Evolutionary conservation across 176 grass and related monocot genomes (phyloP), one percentile per base, ranked within the genome.

Genomic region (Poa annua): DNA sequence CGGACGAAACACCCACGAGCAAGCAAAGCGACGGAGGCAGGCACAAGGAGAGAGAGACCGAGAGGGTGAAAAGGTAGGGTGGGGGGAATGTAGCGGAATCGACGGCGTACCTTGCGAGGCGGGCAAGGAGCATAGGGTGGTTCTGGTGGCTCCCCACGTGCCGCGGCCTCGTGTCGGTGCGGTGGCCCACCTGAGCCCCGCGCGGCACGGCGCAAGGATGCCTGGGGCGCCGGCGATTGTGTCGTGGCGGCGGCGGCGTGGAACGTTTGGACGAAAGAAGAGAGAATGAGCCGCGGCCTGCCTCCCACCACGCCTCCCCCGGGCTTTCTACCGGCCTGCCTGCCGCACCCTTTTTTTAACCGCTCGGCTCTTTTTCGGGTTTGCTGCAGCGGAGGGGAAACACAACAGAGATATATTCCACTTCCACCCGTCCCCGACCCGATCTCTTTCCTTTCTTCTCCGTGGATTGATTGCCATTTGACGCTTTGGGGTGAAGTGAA

Each of bases 31-130:
- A 20, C 22, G 3, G 72, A 45, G 39, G 71, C 38, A 36, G 8
- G 7, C 55, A 29, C 67, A 16, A 42, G 61, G 22, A 34, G 4
- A 34, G 62, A 34, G 4, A 34, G 62, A 34, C 25, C 26, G 15
- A 45, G 12, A 36, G 19, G 15, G 64, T 3, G 64, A 51, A 52
- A 21, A 26, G 64, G 50, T 76, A 29, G 66, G n/a, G 9, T 14
- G 48, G 8, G 16, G 10, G 51, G 44, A 50, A 74, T 5, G 75
- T 19, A 26, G 56, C 50, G 81, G 80, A 83, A 90, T 78, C 68
- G 85, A 90, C 60, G 54, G 59, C 75, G 61, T 75, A 83, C 88
- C 88, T 90, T 86, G 76, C 69, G 42, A 66, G 82, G 80, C 75
- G 61, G 88, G 85, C 76, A 74, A 87, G 76, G 80, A 84, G 85